Conservation (phyloP, 129 eudicot genomes). For the Flaveria trinervia region DNA sequence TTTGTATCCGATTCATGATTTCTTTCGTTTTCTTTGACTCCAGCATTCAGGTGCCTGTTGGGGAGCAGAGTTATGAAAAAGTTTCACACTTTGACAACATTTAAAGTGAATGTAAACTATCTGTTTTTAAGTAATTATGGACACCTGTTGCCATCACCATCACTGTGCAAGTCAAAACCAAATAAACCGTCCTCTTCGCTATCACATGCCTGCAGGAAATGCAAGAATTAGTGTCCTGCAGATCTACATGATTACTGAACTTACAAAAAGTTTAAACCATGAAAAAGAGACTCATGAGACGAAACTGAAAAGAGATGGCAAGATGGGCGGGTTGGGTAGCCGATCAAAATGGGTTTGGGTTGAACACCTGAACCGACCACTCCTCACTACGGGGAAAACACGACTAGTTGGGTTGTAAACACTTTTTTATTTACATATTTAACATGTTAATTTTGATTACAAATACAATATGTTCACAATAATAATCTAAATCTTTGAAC, state of each 20-base stretch:
- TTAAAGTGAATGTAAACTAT: slow-evolving; percentile 7
- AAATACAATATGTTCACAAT: neutral
- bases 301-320: neutral
- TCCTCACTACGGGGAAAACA: neutral
- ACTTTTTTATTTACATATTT: neutral
- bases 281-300: neutral
- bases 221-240: neutral
- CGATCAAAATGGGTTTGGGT: neutral
- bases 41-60: slow-evolving; percentile 74
- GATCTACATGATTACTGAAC: neutral
- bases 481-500: neutral
- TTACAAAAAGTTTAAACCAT: neutral
- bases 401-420: neutral
- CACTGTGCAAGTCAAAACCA: slow-evolving; percentile 92
- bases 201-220: slow-evolving; percentile 67
- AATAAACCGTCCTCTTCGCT: slow-evolving; percentile 80
- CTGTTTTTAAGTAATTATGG: neutral
- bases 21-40: slow-evolving; percentile 40
- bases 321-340: neutral
- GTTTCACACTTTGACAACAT: neutral
- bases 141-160: slow-evolving; percentile 76
- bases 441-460: neutral
- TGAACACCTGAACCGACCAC: neutral
- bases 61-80: slow-evolving; percentile 8
- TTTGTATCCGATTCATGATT: slow-evolving; percentile 51